Evolutionary conservation across 129 eudicot genomes (phyloP).

Genomic region (Cynara cardunculus): DNA sequence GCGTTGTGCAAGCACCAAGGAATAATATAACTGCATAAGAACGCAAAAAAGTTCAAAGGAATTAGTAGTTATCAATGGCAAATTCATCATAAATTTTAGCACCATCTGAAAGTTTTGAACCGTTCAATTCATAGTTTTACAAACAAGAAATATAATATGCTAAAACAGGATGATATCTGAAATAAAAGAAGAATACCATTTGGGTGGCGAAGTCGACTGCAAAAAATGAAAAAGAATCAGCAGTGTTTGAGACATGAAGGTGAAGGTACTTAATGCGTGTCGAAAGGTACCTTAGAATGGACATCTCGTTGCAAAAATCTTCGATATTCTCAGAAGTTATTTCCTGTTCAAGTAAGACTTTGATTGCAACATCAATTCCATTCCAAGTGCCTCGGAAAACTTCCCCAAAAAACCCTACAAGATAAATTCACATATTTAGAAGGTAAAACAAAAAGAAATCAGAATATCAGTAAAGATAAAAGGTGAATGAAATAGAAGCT

Average conservation of each 20-base stretch:
- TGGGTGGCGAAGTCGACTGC: slow-evolving; percentile 95
- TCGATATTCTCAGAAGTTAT: slow-evolving; percentile 68
- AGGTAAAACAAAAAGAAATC: neutral
- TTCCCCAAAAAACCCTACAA: slow-evolving; percentile 83
- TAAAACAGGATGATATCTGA: neutral
- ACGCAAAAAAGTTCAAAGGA: neutral
- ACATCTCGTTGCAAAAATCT: slow-evolving; percentile 90
- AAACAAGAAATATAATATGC: neutral
- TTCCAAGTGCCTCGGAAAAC: slow-evolving; percentile 89
- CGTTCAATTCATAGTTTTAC: neutral
- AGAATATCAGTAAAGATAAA: neutral
- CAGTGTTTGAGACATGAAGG: neutral
- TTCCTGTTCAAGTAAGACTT: slow-evolving; percentile 86
- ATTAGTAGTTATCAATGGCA: neutral
- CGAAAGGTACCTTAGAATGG: slow-evolving; percentile 65
- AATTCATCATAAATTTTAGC: neutral
- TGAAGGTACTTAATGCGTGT: neutral
- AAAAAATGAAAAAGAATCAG: slow-evolving; percentile 23
- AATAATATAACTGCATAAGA: slow-evolving; percentile 69
- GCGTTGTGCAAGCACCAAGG: slow-evolving; percentile 92
- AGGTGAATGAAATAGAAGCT: neutral
- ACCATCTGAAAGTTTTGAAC: neutral
- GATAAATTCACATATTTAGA: slow-evolving; percentile 3
- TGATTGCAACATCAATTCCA: slow-evolving; percentile 82
- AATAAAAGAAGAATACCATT: slow-evolving; percentile 56